Base-by-base conservation (phyloP, 2,329 filamentous ascomycete species). In the Colletotrichum zoysiae region DNA sequence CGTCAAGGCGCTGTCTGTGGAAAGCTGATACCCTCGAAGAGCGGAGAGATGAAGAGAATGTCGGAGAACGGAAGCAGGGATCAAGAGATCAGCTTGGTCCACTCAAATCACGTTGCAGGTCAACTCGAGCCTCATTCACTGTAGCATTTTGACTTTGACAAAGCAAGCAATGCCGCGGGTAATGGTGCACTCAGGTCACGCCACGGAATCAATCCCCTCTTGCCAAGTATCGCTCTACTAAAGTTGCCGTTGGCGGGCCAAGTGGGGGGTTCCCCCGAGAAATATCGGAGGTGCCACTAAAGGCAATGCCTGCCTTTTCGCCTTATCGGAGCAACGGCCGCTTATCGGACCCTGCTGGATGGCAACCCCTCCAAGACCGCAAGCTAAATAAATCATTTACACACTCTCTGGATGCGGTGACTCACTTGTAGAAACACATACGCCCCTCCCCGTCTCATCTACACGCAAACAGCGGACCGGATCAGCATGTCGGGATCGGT, bases 1-100 rank as follows among this genome's bases (percentile, higher is more conserved):
- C 18, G 86, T 92, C 67, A 95, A 94, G 86, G 93, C 92, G 14
- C 83, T 94, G 82, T 89, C 92, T 35, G 86, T 97, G 74, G 95
- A 97, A 86, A 90, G 87, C 77, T 92, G 71, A 69, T 53, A 62
- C 51, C 53, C 18, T 26, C 50, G 7, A 55, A 46, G 18, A 35
- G 35, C 38, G 38, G 14, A 20, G 18, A 35, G 38, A 33, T n/a
- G 7, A 8, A 12, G 44, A 33, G 48, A 12, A 38, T 51, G n/a
- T 20, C 6, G 57, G 35, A 35, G n/a, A 66, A 42, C 33, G 30
- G 35, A 63, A 23, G 58, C 59, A 20, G 23, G 35, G 38, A 26
- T 33, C 9, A 33, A 35, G 35, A 40, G 38, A 38, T 44, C 38
- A 55, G 48, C 48, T 18, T 35, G 26, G 38, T 64, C 46, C 35